Evolutionary conservation across 305 asterid species (phyloP).

Genomic region (Nicotiana rustica): DNA sequence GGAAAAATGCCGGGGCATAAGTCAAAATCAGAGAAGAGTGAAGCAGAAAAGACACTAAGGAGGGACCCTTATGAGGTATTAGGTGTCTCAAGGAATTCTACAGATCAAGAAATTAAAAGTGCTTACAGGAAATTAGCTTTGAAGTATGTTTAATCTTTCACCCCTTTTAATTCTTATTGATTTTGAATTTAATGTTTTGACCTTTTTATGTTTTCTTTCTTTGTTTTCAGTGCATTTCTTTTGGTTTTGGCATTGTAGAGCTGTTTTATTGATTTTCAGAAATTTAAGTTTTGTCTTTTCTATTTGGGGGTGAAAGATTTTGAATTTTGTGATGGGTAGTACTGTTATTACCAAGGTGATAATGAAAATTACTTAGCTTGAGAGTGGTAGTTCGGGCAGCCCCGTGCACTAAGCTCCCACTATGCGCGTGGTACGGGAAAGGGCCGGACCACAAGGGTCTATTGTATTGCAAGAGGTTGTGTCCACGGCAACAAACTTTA

Average conservation of each 20-base stretch:
- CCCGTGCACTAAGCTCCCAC: no score
- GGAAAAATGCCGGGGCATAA: constrained; percentile 75
- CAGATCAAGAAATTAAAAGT: constrained; percentile 94
- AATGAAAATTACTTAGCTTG: background rate
- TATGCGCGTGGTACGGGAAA: no score
- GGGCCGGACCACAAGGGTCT: no score
- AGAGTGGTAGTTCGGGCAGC: background rate
- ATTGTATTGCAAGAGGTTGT: no score
- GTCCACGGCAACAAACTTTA: no score
- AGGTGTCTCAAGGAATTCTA: constrained; percentile 77
- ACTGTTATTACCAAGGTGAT: background rate
- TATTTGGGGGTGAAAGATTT: background rate
- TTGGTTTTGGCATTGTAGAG: background rate
- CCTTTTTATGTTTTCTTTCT: constrained; percentile 16
- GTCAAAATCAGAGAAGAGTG: constrained; percentile 74
- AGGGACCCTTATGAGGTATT: constrained; percentile 96
- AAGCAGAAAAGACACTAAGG: constrained; percentile 66
- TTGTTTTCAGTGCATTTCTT: background rate
- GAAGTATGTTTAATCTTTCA: constrained; percentile 59
- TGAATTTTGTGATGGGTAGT: background rate
- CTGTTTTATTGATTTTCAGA: background rate
- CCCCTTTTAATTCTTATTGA: background rate
- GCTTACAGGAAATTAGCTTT: constrained; percentile 89
- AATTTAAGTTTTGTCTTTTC: background rate
- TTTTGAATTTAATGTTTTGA: background rate